phyloP scores from a whole-genome alignment of 2,329 filamentous ascomycete species.

The Botrytis cinerea region DNA sequence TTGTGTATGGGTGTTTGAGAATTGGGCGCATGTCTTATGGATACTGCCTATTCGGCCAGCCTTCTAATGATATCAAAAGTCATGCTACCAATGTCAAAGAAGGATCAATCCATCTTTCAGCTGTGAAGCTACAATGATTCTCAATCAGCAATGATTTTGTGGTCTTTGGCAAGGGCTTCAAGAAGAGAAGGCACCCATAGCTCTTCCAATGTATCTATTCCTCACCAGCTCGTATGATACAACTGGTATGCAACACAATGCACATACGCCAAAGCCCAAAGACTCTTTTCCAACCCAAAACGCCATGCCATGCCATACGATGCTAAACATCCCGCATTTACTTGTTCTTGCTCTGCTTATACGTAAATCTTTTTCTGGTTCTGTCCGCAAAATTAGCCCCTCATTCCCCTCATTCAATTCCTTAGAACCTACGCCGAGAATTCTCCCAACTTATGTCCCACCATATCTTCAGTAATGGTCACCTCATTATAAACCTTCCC shows the following conservation, averaged over 20 bases:
- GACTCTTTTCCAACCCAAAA: conserved; percentile 24
- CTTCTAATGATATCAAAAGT: not conserved
- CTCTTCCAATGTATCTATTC: not conserved
- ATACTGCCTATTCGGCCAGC: not conserved
- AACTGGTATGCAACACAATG: conserved; percentile 12
- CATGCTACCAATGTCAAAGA: not conserved
- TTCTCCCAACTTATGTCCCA: conserved; percentile 73
- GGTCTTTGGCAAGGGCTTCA: not conserved
- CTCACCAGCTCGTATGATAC: not conserved
- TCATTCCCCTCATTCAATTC: not conserved
- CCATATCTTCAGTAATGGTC: conserved; percentile 74
- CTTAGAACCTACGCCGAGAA: conserved; percentile 61
- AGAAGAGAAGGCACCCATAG: not conserved
- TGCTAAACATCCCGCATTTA: conserved; percentile 28
- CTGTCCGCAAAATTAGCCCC: conserved; percentile 45
- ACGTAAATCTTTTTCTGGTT: conserved; percentile 67
- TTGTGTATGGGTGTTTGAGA: not conserved
- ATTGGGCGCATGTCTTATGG: not conserved
- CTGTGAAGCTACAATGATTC: not conserved
- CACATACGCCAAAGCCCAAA: not conserved
- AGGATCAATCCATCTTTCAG: not conserved
- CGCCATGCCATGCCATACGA: conserved; percentile 21
- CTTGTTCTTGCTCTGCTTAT: conserved; percentile 71
- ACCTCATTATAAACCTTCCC: conserved; percentile 71
- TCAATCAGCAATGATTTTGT: not conserved